Conservation (phyloP, 495 filamentous ascomycete species). For the Lasiosphaeris hirsuta region DNA sequence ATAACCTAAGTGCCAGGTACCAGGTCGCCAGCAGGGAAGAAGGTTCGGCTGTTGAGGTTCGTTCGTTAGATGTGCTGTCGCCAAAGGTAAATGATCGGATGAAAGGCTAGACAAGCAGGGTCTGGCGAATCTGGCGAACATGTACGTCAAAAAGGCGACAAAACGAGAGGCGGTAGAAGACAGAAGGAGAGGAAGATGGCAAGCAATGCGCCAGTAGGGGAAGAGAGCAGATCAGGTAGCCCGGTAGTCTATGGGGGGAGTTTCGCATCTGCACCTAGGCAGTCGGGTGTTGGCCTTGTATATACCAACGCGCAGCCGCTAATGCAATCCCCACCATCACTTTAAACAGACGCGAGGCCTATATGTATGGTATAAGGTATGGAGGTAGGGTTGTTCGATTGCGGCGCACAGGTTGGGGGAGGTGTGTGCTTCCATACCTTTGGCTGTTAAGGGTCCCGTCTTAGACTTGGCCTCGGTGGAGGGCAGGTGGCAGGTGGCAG, state of each 20-base stretch:
- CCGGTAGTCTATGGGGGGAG: slow-evolving; percentile 5
- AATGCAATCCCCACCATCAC: slow-evolving; percentile 24
- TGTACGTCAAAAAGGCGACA: slow-evolving; percentile 2
- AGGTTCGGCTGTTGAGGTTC: not conserved
- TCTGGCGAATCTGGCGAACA: not conserved
- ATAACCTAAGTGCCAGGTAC: not conserved
- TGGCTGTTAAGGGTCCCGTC: not conserved
- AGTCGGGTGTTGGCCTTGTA: slow-evolving; percentile 21
- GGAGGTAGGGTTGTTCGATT: too few relatives aligned
- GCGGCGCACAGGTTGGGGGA: too few relatives aligned
- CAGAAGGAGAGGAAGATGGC: slow-evolving; percentile 16
- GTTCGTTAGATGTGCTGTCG: not conserved
- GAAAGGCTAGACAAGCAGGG: not conserved
- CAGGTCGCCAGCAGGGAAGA: not conserved
- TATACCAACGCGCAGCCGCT: slow-evolving; percentile 27
- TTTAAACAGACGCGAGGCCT: slow-evolving; percentile 5
- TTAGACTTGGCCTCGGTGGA: too few relatives aligned
- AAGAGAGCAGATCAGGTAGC: too few relatives aligned
- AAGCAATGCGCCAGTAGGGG: slow-evolving; percentile 12
- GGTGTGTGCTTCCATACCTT: not conserved
- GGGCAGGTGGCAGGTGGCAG: too few relatives aligned
- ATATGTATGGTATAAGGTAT: slow-evolving; percentile 5
- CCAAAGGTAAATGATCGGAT: not conserved
- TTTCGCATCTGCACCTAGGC: slow-evolving; percentile 8
- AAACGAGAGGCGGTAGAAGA: slow-evolving; percentile 16